Conservation (phyloP, 768 basidiomycete species). For the Russula virescens region DNA sequence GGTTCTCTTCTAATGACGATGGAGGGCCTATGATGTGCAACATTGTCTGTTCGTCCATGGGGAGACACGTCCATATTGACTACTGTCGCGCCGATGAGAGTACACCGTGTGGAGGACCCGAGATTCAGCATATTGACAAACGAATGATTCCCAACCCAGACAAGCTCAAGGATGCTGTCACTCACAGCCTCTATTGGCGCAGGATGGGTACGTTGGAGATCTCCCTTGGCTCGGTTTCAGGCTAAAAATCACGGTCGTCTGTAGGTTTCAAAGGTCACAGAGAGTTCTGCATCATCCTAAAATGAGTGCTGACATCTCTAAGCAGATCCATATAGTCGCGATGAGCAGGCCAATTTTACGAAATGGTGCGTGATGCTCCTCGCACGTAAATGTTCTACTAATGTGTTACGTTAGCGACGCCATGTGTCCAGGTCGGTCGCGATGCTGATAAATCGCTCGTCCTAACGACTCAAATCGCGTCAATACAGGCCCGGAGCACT, state of each 20-base stretch:
- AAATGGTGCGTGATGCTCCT: constrained; percentile 41
- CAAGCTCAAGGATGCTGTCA: constrained; percentile 47
- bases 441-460: neutral
- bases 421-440: constrained; percentile 43
- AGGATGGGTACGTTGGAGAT: constrained; percentile 42
- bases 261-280: constrained; percentile 50
- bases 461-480: neutral
- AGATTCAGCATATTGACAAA: constrained; percentile 42
- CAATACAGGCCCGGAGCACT: constrained; percentile 45
- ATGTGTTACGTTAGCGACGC: constrained; percentile 35
- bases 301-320: neutral
- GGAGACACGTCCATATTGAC: constrained; percentile 52
- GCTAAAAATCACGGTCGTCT: neutral
- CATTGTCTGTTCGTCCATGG: constrained; percentile 48
- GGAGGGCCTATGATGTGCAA: constrained; percentile 63
- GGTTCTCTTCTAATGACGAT: constrained; percentile 48
- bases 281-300: neutral
- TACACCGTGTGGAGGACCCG: constrained; percentile 37
- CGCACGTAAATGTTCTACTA: neutral
- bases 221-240: neutral
- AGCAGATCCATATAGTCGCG: constrained; percentile 54
- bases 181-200: constrained; percentile 52
- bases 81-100: constrained; percentile 43
- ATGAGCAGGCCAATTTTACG: constrained; percentile 47
- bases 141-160: constrained; percentile 43